phyloP scores from a whole-genome alignment of 129 eudicot species.

The Pulicaria dysenterica region DNA sequence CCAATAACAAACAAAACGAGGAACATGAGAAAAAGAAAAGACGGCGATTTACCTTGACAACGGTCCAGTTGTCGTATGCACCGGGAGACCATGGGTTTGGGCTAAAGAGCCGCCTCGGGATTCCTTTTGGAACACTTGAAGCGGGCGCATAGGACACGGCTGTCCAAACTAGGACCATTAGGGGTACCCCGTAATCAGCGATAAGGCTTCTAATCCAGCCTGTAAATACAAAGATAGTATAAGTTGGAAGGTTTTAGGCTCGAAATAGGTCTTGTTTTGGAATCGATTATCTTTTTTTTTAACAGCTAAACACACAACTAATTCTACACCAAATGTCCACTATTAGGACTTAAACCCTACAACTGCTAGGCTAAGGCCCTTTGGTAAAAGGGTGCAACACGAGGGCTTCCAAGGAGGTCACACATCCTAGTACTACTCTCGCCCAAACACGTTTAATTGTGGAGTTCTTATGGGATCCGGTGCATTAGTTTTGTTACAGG shows the following conservation, averaged over 20 bases:
- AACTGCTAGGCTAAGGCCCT: too few relatives aligned
- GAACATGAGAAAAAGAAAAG: neutral
- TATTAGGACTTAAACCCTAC: too few relatives aligned
- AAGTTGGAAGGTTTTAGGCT: neutral
- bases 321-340: too few relatives aligned
- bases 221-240: neutral
- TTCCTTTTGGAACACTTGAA: slow-evolving; percentile 72
- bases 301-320: too few relatives aligned
- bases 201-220: slow-evolving; percentile 91
- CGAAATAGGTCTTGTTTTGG: neutral
- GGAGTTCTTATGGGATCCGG: too few relatives aligned
- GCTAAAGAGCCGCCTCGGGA: slow-evolving; percentile 88
- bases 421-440: too few relatives aligned
- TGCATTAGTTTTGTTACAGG: too few relatives aligned
- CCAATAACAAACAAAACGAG: neutral
- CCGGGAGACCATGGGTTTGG: slow-evolving; percentile 99
- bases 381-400: too few relatives aligned
- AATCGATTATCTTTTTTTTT: neutral
- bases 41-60: slow-evolving; percentile 53
- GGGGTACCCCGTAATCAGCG: slow-evolving; percentile 97
- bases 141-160: slow-evolving; percentile 84
- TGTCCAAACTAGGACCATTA: slow-evolving; percentile 95
- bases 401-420: too few relatives aligned
- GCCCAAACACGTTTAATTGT: too few relatives aligned
- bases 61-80: slow-evolving; percentile 94